Evolutionary conservation across 345 rosid genomes (phyloP), one percentile per base, ranked within the genome.

Genomic region (Gossypium rotundifolium): DNA sequence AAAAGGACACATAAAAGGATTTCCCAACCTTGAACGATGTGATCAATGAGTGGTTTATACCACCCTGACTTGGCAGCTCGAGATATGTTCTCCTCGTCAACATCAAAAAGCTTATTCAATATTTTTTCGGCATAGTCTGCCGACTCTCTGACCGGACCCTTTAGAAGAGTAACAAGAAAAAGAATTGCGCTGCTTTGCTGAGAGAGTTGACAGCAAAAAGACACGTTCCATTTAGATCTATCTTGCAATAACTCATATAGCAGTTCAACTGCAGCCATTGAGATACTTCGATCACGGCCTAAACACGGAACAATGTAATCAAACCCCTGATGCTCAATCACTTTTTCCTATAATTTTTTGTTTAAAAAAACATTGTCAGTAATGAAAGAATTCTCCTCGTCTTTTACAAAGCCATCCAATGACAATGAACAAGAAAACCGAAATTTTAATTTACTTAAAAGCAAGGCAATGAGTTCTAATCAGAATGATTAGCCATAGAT

Each of bases 41-140:
- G 80, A 73, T 84, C 87, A 33, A 83, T 71, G 46, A 89, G 93
- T 6, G 93, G 93, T 29, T 84, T 81, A 77, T 86, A 87, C 93
- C 89, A 89, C 75, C 88, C 88, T 61, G 87, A 82, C 74, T 74
- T 79, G 23, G 91, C 91, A 78, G 91, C 89, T 54, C 79, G 78
- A 70, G 79, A 60, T 68, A 87, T 82, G 77, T 82, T 86, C 74
- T 87, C 88, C 80, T 86, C 87, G 45, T 89, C 89, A 13, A 83
- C 65, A 64, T 87, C 88, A 49, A 89, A 82, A 70, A 89, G 88
- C 74, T 86, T 76, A 40, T 72, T 81, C 73, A 87, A 75, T 61
- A 89, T 87, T 62, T 58, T 83, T 78, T 83, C 85, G 13, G 91
- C 88, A 77, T 72, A 74, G 49, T 74, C 79, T 33, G 87, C 84